Evolutionary conservation across 1,139 yeast species (phyloP).

Genomic region (Wickerhamiella pararugosa): DNA sequence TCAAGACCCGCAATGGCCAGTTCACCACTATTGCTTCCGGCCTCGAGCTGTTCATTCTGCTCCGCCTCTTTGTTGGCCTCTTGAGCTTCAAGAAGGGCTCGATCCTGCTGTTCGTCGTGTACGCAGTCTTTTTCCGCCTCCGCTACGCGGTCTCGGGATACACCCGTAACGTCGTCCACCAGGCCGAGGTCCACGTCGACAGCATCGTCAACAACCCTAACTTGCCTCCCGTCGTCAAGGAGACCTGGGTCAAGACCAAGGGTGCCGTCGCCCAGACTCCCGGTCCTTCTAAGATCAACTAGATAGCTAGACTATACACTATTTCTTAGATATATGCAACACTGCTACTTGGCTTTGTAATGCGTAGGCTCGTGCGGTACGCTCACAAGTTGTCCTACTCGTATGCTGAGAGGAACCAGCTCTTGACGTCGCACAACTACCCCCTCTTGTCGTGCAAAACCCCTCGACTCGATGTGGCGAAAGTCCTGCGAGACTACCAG

Average conservation of each 20-base stretch:
- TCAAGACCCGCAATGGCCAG: constrained; percentile 48
- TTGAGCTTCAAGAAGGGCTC: constrained; percentile 51
- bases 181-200: constrained; percentile 60
- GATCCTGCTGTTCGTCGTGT: constrained; percentile 42
- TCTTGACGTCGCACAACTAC: constrained; percentile 3
- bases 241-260: constrained; percentile 48
- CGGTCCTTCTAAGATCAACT: constrained; percentile 7
- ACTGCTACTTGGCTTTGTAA: neutral
- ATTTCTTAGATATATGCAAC: neutral
- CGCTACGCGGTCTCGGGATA: constrained; percentile 65
- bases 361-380: neutral
- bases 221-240: constrained; percentile 44
- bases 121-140: constrained; percentile 54
- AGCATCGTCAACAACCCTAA: constrained; percentile 41
- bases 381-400: constrained; percentile 9
- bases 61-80: constrained; percentile 32
- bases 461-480: neutral
- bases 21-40: constrained; percentile 60
- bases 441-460: constrained; percentile 9
- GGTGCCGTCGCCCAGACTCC: constrained; percentile 20
- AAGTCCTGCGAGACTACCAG: constrained; percentile 5
- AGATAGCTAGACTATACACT: neutral
- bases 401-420: constrained; percentile 13
- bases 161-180: constrained; percentile 56
- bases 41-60: constrained; percentile 46